Evolutionary conservation across 1,284 basidiomycete genomes (phyloP).

Genomic region (Cryptococcus jaspeensis): DNA sequence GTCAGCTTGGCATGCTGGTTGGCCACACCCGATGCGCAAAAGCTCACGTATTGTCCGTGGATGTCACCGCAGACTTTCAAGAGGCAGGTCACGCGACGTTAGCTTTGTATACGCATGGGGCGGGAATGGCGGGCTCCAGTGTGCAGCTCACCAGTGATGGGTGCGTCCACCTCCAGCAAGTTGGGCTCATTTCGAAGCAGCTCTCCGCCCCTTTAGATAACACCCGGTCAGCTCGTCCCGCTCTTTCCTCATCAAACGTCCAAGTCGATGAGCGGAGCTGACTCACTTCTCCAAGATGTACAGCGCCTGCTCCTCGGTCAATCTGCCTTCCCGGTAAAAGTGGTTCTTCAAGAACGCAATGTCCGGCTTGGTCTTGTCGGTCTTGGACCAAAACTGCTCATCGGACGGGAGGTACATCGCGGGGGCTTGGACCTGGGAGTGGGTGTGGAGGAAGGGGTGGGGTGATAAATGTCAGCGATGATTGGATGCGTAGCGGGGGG

Average conservation of each 20-base stretch:
- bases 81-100: not conserved
- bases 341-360: conserved; percentile 98
- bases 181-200: conserved; percentile 80
- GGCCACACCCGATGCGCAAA: conserved; percentile 2
- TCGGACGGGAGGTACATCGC: conserved; percentile 89
- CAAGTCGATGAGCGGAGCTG: not conserved
- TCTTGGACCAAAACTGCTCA: conserved; percentile 86
- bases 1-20: conserved; percentile 4
- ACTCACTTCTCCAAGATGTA: conserved; percentile 73
- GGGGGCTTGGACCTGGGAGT: conserved; percentile 79
- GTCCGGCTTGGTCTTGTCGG: conserved; percentile 85
- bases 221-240: conserved; percentile 1
- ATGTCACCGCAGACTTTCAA: conserved; percentile 85
- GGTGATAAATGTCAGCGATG: not conserved
- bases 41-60: conserved; percentile 91
- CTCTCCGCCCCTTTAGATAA: conserved; percentile 59
- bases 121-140: conserved; percentile 9
- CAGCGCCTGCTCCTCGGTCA: conserved; percentile 86
- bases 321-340: conserved; percentile 91
- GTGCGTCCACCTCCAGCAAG: conserved; percentile 85
- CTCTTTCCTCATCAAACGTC: conserved; percentile 6
- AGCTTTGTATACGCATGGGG: conserved; percentile 9
- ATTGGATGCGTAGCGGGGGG: not conserved
- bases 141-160: conserved; percentile 75
- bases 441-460: not conserved